Base-by-base conservation (phyloP, 352 stramenopile genomes). In the Peronospora belbahrii region DNA sequence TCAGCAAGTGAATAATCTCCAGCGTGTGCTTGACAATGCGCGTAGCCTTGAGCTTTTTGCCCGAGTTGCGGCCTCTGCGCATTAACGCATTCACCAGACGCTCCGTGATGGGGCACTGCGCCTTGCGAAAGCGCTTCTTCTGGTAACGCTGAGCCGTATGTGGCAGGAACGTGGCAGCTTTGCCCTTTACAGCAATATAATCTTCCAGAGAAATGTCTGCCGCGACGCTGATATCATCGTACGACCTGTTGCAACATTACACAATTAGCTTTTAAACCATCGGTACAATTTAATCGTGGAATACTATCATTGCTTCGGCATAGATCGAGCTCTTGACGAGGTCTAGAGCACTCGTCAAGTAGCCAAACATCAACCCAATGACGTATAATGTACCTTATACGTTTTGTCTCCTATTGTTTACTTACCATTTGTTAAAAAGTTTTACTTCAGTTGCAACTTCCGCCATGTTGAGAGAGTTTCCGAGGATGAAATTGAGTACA, bases 51-150 rank as follows among this genome's bases (percentile, higher is more conserved):
- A 99, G 74, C 88, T 99, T 99, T 91, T 99, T 99, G 69, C 97
- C 97, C 37, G 65, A 95, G 92, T 99, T 99, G 54, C 96, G 88
- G 40, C 96, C 96, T 76, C 98, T 97, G 69, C 94, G 88, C 96
- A 99, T 99, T 11, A 99, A 73, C 44, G 87, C 92, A 69, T 96
- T 98, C 44, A 87, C 80, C 48, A 99, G 83, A 56, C 96, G 93
- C 76, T 99, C 97, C 46, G 98, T 95, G 59, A 99, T 98, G 42
- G 97, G 97, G 85, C 96, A 99, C 70, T 97, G 93, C 45, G 96
- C 97, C 90, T 99, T 99, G 67, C 96, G 94, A 83, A 99, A 99
- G 51, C 95, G 86, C 85, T 99, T 99, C 83, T 97, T 97, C 87
- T 99, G 96, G 85, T 99, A 99, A 59, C 96, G 95, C 68, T 97